These are phyloP conservation scores for Tinospora cordifolia DNA, from an alignment of 164 flowering plant genomes.

Conservation along the genomic window DNA sequence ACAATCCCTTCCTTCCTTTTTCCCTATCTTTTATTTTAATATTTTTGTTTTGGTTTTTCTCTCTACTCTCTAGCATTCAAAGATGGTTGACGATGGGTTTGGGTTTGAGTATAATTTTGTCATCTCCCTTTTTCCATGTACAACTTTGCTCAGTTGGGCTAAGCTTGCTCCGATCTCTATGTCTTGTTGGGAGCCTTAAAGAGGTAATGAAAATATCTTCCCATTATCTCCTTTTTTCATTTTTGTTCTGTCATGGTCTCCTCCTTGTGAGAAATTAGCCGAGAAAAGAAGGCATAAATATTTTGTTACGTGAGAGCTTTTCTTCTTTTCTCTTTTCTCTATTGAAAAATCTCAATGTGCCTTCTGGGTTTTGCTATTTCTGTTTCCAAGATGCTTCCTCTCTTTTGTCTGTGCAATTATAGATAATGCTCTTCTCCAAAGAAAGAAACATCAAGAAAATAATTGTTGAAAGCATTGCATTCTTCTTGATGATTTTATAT, in stretches of 20 bases:
- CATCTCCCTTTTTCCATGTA: neutral
- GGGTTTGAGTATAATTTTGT: neutral
- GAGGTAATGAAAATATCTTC: too few species aligned
- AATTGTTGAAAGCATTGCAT: neutral
- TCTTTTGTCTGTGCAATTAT: neutral
- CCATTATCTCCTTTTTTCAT: too few species aligned
- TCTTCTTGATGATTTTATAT: neutral
- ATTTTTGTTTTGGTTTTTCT: too few species aligned
- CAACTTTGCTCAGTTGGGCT: neutral
- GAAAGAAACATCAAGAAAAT: neutral
- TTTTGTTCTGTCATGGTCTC: too few species aligned
- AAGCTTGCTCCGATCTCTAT: neutral
- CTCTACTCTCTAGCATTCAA: neutral
- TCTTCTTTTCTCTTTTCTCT: too few species aligned
- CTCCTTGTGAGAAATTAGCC: too few species aligned
- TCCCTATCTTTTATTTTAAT: too few species aligned
- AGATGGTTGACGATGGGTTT: neutral
- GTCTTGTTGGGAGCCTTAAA: too few species aligned
- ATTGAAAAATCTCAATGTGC: too few species aligned
- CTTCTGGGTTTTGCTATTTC: too few species aligned
- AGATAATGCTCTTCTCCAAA: neutral
- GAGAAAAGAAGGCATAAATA: too few species aligned
- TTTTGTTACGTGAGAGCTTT: too few species aligned
- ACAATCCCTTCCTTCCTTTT: neutral
- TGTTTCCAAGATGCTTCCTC: neutral